These are phyloP conservation scores for Pleurotus sapidus DNA, from an alignment of 768 basidiomycete species.

Conservation along the genomic window DNA sequence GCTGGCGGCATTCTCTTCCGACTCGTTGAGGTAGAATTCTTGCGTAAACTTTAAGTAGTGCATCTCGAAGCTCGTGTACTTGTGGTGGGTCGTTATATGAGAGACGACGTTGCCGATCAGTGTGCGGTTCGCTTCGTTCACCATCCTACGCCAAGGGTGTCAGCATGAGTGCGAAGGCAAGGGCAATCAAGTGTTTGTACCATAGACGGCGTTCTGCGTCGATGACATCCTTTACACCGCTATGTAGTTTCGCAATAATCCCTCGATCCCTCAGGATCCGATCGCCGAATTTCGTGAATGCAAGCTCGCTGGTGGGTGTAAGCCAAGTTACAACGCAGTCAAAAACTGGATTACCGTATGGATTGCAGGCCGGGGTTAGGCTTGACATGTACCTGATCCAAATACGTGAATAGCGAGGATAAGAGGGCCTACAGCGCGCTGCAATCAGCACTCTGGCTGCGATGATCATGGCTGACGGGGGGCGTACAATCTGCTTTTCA, in stretches of 20 bases:
- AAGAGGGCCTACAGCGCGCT: slow-evolving; percentile 44
- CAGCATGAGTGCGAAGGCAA: no score
- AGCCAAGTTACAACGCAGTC: no score
- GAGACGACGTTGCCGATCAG: slow-evolving; percentile 49
- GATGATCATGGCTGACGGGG: background rate
- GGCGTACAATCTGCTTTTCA: slow-evolving; percentile 58
- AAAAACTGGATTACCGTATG: slow-evolving; percentile 37
- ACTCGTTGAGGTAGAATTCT: slow-evolving; percentile 54
- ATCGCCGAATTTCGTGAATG: slow-evolving; percentile 49
- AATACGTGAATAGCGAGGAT: slow-evolving; percentile 61
- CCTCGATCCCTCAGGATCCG: slow-evolving; percentile 46
- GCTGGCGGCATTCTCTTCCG: slow-evolving; percentile 30
- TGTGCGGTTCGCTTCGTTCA: slow-evolving; percentile 19
- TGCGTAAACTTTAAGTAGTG: slow-evolving; percentile 48
- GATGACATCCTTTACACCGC: slow-evolving; percentile 10
- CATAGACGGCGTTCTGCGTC: background rate
- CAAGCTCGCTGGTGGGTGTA: slow-evolving; percentile 42
- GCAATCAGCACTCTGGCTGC: no score
- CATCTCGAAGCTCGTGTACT: slow-evolving; percentile 60
- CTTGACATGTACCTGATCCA: slow-evolving; percentile 65
- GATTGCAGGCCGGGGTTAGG: slow-evolving; percentile 31
- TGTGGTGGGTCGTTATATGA: slow-evolving; percentile 53
- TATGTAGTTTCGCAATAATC: slow-evolving; percentile 50
- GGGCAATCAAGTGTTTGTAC: background rate
- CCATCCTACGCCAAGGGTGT: background rate